Conservation (phyloP, 805 yeast species). For the Candida rishiriensis region DNA sequence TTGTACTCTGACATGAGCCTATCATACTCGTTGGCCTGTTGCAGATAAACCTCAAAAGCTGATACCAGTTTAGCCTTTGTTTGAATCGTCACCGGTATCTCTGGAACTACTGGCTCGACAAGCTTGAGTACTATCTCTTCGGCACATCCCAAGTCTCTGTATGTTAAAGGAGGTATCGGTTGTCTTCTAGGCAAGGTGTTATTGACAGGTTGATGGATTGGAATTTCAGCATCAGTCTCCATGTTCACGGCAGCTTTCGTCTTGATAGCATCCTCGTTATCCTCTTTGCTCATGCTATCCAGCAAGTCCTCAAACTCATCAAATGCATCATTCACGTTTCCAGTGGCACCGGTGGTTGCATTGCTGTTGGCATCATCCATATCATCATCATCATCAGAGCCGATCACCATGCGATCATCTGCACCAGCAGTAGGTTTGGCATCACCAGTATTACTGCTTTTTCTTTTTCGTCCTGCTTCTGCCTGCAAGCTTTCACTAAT, state of each 20-base stretch:
- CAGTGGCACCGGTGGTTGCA: no score
- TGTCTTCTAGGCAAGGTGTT: constrained; percentile 11
- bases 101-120: constrained; percentile 1
- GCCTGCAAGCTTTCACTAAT: constrained; percentile 16
- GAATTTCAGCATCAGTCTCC: constrained; percentile 11
- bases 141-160: constrained; percentile 17
- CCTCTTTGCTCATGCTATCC: no score
- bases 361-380: no score
- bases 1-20: constrained; percentile 9
- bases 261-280: neutral
- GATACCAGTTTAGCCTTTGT: neutral
- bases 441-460: neutral
- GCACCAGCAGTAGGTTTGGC: no score
- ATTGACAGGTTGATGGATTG: constrained; percentile 20
- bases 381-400: no score
- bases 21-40: constrained; percentile 7
- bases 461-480: constrained; percentile 4
- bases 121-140: neutral
- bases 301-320: no score
- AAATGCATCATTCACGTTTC: no score
- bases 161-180: constrained; percentile 9
- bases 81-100: neutral
- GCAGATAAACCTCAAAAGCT: constrained; percentile 9
- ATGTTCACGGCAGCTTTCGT: constrained; percentile 6
- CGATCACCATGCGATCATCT: no score